These are phyloP conservation scores for Inga oerstediana DNA, from an alignment of 306 rosid species.

Conservation along the genomic window DNA sequence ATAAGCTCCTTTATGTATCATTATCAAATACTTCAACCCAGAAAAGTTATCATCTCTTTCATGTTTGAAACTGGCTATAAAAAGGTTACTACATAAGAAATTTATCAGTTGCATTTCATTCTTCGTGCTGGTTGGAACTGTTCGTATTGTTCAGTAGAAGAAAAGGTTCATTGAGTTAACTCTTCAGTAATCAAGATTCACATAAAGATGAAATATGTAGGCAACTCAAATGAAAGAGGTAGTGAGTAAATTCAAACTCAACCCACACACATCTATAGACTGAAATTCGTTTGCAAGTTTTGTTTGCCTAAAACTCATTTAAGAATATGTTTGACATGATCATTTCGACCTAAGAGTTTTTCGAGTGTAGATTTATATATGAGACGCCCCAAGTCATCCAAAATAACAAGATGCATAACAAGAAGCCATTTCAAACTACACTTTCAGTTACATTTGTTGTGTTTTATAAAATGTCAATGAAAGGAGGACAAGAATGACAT, in stretches of 20 bases:
- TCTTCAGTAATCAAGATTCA: neutral
- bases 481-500: neutral
- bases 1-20: neutral
- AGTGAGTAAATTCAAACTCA: neutral
- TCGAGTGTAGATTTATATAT: neutral
- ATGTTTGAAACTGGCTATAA: constrained; percentile 1
- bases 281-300: neutral
- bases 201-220: neutral
- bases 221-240: neutral
- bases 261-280: neutral
- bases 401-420: neutral
- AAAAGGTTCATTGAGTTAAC: neutral
- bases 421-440: neutral
- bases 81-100: neutral
- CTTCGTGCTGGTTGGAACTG: constrained; percentile 17
- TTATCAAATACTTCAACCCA: neutral
- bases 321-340: neutral
- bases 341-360: neutral
- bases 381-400: neutral
- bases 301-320: neutral
- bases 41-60: neutral
- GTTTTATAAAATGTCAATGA: neutral
- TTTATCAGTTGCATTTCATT: constrained; percentile 31
- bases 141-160: constrained; percentile 20
- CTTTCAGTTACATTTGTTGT: neutral